phyloP scores from a whole-genome alignment of 768 basidiomycete genomes.

The Mycena amicta region DNA sequence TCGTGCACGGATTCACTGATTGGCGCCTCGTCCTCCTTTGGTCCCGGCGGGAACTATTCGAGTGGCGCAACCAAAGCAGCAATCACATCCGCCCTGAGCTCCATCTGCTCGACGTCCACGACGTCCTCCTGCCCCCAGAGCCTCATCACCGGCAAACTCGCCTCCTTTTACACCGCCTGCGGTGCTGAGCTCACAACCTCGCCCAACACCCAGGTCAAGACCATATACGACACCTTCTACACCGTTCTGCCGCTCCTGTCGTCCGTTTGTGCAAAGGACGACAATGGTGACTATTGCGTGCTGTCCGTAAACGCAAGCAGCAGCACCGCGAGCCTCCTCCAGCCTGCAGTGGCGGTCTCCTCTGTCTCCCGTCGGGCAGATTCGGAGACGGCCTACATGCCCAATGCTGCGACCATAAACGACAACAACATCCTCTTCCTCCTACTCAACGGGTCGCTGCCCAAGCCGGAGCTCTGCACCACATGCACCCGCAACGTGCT shows the following conservation, averaged over 20 bases:
- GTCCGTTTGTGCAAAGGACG: slow-evolving; percentile 79
- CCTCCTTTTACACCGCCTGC: slow-evolving; percentile 74
- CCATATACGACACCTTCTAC: slow-evolving; percentile 83
- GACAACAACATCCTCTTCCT: slow-evolving; percentile 78
- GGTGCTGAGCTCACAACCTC: slow-evolving; percentile 62
- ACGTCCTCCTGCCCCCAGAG: slow-evolving; percentile 55
- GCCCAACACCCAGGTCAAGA: slow-evolving; percentile 51
- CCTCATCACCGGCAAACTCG: slow-evolving; percentile 61
- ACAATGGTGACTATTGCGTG: slow-evolving; percentile 70
- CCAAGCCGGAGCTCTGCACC: slow-evolving; percentile 67
- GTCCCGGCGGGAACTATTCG: slow-evolving; percentile 42
- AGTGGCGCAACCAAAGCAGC: slow-evolving; percentile 41
- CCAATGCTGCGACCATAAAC: slow-evolving; percentile 58
- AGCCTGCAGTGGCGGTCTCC: slow-evolving; percentile 23
- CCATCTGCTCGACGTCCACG: slow-evolving; percentile 55
- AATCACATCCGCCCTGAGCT: slow-evolving; percentile 54
- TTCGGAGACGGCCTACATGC: slow-evolving; percentile 39
- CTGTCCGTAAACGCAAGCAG: slow-evolving; percentile 42
- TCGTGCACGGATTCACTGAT: slow-evolving; percentile 68
- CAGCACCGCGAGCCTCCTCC: slow-evolving; percentile 27
- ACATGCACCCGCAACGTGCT: slow-evolving; percentile 80
- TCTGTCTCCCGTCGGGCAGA: slow-evolving; percentile 29
- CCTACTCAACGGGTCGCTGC: slow-evolving; percentile 59
- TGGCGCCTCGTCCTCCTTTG: slow-evolving; percentile 57
- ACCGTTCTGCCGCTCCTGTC: slow-evolving; percentile 60